Conservation (phyloP, 192 early-diverging fungal species). For the Helicostylum pulchrum region DNA sequence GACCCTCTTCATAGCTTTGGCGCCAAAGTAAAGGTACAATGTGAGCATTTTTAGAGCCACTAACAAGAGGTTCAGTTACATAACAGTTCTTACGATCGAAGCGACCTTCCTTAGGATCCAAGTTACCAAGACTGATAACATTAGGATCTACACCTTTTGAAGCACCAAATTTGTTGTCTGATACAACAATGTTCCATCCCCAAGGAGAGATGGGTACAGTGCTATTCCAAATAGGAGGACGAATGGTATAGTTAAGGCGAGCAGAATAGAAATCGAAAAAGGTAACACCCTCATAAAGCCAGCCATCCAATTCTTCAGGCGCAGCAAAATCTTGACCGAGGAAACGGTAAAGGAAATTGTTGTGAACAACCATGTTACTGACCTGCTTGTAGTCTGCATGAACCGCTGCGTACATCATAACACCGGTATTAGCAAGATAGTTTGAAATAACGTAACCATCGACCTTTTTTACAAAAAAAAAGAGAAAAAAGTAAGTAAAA, state of each 20-base stretch:
- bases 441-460: constrained; percentile 26
- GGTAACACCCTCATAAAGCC: constrained; percentile 28
- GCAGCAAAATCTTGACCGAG: constrained; percentile 14
- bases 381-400: constrained; percentile 28
- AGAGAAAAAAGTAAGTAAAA: not conserved
- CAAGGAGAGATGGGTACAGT: constrained; percentile 13
- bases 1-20: not conserved
- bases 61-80: constrained; percentile 20
- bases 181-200: constrained; percentile 3
- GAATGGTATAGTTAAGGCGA: constrained; percentile 23
- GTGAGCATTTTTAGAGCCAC: not conserved
- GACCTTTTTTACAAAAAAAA: constrained; percentile 16
- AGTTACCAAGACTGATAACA: constrained; percentile 27
- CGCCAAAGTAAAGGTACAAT: constrained; percentile 25
- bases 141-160: constrained; percentile 22
- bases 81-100: constrained; percentile 24
- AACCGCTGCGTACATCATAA: constrained; percentile 29
- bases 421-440: constrained; percentile 28
- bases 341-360: constrained; percentile 28
- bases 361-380: constrained; percentile 20
- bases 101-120: constrained; percentile 5
- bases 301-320: constrained; percentile 14
- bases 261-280: constrained; percentile 32
- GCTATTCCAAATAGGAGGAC: constrained; percentile 21
- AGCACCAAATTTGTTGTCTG: constrained; percentile 23